A percentile compares a stretch with the other conserved stretches of the same genome.
phyloP scores from a whole-genome alignment of 177 flowering plant genomes.

The Vitis hybrid region DNA sequence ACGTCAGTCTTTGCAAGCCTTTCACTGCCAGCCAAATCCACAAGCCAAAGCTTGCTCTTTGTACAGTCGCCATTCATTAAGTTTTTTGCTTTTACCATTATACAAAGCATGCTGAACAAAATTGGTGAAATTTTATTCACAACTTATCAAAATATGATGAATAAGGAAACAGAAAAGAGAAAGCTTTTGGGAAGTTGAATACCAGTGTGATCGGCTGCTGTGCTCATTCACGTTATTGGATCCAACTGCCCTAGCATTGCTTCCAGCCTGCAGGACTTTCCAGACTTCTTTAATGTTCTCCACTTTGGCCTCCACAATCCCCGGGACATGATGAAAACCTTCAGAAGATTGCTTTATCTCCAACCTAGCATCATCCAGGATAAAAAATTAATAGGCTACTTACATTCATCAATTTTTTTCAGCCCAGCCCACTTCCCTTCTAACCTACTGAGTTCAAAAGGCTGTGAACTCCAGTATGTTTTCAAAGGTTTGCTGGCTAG shows the following conservation, averaged over 20 bases:
- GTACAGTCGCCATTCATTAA: conserved; percentile 82
- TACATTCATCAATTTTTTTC: neutral
- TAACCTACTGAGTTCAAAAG: neutral
- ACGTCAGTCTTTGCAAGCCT: conserved; percentile 90
- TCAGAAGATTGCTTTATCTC: conserved; percentile 87
- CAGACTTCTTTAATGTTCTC: conserved; percentile 73
- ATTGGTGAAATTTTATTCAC: neutral
- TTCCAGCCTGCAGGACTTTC: conserved; percentile 85
- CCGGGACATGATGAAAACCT: conserved; percentile 92
- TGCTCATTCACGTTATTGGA: conserved; percentile 95
- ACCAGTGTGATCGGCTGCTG: conserved; percentile 99
- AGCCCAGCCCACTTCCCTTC: neutral
- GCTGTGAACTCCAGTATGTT: neutral
- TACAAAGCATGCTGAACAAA: conserved; percentile 73
- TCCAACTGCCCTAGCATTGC: conserved; percentile 86
- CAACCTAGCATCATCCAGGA: conserved; percentile 45
- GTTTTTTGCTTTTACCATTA: conserved; percentile 76
- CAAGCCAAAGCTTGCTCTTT: conserved; percentile 96
- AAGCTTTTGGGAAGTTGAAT: neutral
- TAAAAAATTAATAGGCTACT: neutral
- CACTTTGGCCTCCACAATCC: conserved; percentile 90
- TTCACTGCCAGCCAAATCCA: conserved; percentile 97
- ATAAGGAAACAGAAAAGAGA: neutral
- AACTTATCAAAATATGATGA: neutral
- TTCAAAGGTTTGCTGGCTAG: neutral